Conservation (phyloP, 306 rosid genomes). For the Begonia peltatifolia region DNA sequence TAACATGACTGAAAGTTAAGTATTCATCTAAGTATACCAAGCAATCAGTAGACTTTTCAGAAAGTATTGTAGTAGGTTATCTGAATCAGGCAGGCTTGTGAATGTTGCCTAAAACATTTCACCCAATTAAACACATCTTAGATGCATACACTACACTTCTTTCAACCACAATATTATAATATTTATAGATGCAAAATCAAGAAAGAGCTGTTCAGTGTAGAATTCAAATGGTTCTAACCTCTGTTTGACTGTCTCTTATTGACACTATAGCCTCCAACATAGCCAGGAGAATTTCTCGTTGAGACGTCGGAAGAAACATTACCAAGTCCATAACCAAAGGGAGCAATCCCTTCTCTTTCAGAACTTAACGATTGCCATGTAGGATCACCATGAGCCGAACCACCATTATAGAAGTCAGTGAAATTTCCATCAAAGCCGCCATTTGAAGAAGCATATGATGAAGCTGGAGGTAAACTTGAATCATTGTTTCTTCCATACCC, state of each 20-base stretch:
- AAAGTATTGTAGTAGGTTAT: no score
- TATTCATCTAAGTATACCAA: no score
- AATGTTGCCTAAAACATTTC: no score
- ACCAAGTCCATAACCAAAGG: slow-evolving; percentile 80
- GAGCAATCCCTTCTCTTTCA: slow-evolving; percentile 68
- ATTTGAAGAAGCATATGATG: slow-evolving; percentile 63
- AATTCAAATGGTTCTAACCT: slow-evolving; percentile 46
- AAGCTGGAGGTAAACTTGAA: slow-evolving; percentile 27
- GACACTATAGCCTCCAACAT: slow-evolving; percentile 88
- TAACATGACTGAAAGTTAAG: no score
- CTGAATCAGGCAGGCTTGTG: no score
- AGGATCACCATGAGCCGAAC: slow-evolving; percentile 66
- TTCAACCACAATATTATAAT: not conserved
- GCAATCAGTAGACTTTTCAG: no score
- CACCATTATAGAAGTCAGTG: slow-evolving; percentile 45
- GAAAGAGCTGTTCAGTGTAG: slow-evolving; percentile 9
- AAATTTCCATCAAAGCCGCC: slow-evolving; percentile 72
- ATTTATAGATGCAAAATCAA: slow-evolving; percentile 3
- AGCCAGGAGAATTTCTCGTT: slow-evolving; percentile 70
- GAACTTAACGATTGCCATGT: slow-evolving; percentile 81
- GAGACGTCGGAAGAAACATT: slow-evolving; percentile 64
- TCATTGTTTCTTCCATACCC: slow-evolving; percentile 74
- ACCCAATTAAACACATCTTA: no score
- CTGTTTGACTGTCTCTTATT: slow-evolving; percentile 91
- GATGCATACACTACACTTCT: no score